Base-by-base conservation (phyloP, 2,329 filamentous ascomycete genomes). In the Ascochyta viciae-villosae region DNA sequence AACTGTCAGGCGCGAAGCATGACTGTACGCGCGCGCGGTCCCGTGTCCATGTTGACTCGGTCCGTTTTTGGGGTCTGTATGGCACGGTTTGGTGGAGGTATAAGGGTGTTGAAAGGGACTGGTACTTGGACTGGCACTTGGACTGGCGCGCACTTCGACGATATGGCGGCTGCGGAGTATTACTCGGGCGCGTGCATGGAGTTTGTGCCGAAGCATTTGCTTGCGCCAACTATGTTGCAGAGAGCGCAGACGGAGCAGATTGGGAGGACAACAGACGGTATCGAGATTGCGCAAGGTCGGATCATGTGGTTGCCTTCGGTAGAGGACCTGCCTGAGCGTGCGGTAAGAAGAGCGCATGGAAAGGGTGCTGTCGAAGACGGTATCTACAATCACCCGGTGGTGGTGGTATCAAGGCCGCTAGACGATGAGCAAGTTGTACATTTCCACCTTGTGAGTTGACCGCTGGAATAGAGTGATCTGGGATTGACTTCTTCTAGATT, bases 281-380 rank as follows among this genome's bases (percentile, higher is more conserved):
- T 50, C 12, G 64, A 62, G 31, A 54, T 70, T 19, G 61, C 60
- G 4, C 66, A 66, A 48, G 72, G 73, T 3, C 57, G 61, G 12
- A 63, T 75, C 33, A 61, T 75, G 34, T 75, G 71, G 70, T 57
- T 75, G 5, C 71, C 72, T 13, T 60, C 61, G n/a, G 61, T 66
- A 41, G 60, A 71, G 26, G 64, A 71, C 19, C 41, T 73, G 23
- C 67, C 71, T 1, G 60, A 57, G 12, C 61, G 61, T 41, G 68
- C 68, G 23, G 69, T 74, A 4, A 58, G 57, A 47, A 57, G 70
- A 48, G 67, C 65, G 4, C 63, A 70, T 59, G 69, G 73, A 15
- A 73, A 73, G 46, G 71, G 70, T 23, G 54, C 64, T 3, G 56
- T 70, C 3, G 73, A 75, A 47, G 68, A 72, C 29, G 69, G 67